phyloP scores from a whole-genome alignment of 2,329 filamentous ascomycete genomes.

The Aspergillus sp. region DNA sequence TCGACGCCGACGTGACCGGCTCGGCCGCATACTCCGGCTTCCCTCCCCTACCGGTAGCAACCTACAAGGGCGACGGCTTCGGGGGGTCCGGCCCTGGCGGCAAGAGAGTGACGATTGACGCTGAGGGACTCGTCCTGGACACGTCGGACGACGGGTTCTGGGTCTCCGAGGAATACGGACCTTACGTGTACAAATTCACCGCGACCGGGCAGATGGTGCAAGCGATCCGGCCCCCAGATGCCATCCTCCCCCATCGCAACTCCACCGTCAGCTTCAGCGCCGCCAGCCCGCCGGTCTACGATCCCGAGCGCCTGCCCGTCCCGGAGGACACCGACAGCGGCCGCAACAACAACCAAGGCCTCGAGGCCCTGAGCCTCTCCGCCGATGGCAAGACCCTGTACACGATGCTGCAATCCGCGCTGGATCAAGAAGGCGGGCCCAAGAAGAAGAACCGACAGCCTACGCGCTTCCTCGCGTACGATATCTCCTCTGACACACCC shows the following conservation, averaged over 20 bases:
- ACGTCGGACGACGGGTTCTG: conserved; percentile 60
- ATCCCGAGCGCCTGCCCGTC: conserved; percentile 47
- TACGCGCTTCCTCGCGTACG: conserved; percentile 64
- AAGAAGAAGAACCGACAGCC: conserved; percentile 56
- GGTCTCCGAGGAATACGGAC: conserved; percentile 70
- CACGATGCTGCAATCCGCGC: conserved; percentile 64
- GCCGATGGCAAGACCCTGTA: conserved; percentile 64
- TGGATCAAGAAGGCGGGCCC: conserved; percentile 61
- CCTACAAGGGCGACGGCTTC: conserved; percentile 67
- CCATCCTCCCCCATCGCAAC: conserved; percentile 65
- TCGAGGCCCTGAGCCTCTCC: conserved; percentile 67
- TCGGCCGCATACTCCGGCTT: conserved; percentile 58
- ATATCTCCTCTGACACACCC: conserved; percentile 50
- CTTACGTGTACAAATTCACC: conserved; percentile 68
- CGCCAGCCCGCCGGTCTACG: conserved; percentile 62
- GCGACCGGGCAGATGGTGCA: conserved; percentile 57
- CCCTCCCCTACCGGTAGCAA: conserved; percentile 62
- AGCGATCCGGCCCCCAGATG: conserved; percentile 65
- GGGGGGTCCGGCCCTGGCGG: conserved; percentile 61
- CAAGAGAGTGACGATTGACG: conserved; percentile 60
- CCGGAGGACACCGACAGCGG: conserved; percentile 62
- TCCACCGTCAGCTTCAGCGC: conserved; percentile 62
- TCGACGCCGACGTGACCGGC: conserved; percentile 60
- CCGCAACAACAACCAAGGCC: conserved; percentile 72
- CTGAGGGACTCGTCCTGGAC: conserved; percentile 65